A percentile compares a stretch with the other conserved stretches of the same genome.
These are phyloP conservation scores for Clonostachys byssicola DNA, from an alignment of 2,329 filamentous ascomycete genomes.

Conservation along the genomic window DNA sequence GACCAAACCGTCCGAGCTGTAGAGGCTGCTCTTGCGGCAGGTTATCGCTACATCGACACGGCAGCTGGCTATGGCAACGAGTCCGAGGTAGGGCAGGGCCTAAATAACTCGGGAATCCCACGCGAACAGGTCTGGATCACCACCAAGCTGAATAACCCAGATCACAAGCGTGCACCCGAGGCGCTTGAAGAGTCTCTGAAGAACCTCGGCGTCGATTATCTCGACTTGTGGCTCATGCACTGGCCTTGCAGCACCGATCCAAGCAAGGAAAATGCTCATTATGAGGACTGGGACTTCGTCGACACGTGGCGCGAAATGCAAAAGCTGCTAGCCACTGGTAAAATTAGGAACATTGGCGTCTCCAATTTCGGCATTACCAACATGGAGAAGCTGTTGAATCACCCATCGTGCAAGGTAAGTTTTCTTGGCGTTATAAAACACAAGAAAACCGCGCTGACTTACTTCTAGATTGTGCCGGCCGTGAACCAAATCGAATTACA, in stretches of 20 bases:
- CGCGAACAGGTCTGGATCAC: conserved; percentile 22
- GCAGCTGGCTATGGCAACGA: conserved; percentile 18
- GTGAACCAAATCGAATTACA: conserved; percentile 26
- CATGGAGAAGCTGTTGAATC: conserved; percentile 42
- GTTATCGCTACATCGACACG: conserved; percentile 23
- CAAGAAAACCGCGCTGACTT: conserved; percentile 3
- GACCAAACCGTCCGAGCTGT: conserved; percentile 37
- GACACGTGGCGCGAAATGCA: conserved; percentile 20
- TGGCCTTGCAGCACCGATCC: conserved; percentile 18
- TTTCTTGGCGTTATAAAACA: conserved; percentile 13
- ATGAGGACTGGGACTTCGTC: conserved; percentile 15
- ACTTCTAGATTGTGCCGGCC: conserved; percentile 15
- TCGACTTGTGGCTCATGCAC: conserved; percentile 23
- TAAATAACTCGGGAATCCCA: conserved; percentile 22
- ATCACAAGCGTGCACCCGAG: conserved; percentile 18
- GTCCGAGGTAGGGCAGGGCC: conserved; percentile 18
- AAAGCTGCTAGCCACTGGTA: conserved; percentile 22
- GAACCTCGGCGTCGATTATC: conserved; percentile 18
- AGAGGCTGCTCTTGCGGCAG: conserved; percentile 15
- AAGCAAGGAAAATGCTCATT: conserved; percentile 9
- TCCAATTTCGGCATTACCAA: conserved; percentile 23
- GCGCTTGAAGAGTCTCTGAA: conserved; percentile 18
- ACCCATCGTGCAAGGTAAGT: conserved; percentile 71
- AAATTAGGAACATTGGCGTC: conserved; percentile 19
- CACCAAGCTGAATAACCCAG: conserved; percentile 22